Base-by-base conservation (phyloP, 306 rosid genomes). In the Pueraria montana region DNA sequence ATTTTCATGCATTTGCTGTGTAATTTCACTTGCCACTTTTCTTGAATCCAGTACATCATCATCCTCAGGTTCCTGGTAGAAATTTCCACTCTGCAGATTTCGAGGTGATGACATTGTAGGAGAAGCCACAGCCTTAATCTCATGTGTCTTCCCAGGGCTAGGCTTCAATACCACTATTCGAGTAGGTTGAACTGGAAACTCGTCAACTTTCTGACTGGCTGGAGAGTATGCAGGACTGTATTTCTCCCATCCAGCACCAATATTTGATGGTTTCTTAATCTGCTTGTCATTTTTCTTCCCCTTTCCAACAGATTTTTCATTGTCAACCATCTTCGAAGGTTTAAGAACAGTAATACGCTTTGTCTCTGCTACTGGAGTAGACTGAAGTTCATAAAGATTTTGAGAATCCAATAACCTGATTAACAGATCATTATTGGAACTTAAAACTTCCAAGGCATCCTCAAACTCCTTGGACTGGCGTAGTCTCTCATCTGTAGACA, bases 91-190 rank as follows among this genome's bases (percentile, higher is more conserved):
- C 1, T 63, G 90, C 56, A 86, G 30, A 81, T 86, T 79, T 84
- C 76, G 89, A 70, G 98, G 91, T 62, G 97, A 90, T 71, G 92
- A 85, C 66, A 76, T 71, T 13, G 88, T 87, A 24, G 97, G 89
- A 85, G 97, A 85, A 74, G 36, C 85, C 65, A 88, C 90, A 17
- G 94, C 87, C 84, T 89, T 91, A 53, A 82, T 66, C 78, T 91
- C 97, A 62, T 86, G 89, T 20, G 84, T 72, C 91, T 86, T 91
- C 76, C 88, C 97, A 61, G 92, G 77, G 86, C 91, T 94, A 73
- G 99, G 99, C 84, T 92, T 96, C 91, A 96, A 84, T 76, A 96
- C 97, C 84, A 96, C 98, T 80, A 96, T 96, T 61, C 98, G 97
- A 82, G 99, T 96, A 76, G 95, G 95, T 80, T 88, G 99, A 77